These are phyloP conservation scores for Balamuthia mandrillaris DNA, from an alignment of 208 protist species.

Conservation along the genomic window DNA sequence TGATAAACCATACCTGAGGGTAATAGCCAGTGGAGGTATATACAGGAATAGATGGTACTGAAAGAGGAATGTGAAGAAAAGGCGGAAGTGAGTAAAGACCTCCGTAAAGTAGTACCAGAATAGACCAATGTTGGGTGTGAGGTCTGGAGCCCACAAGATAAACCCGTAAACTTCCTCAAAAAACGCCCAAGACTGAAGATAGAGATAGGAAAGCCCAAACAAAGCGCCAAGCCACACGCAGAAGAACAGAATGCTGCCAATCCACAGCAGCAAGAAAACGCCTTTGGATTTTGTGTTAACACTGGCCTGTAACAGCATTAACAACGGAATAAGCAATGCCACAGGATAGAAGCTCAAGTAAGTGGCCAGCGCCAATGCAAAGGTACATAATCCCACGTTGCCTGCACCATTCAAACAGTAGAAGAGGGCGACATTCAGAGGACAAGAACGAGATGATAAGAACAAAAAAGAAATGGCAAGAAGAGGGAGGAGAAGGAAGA, in stretches of 20 bases:
- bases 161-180: conserved; percentile 37
- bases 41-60: conserved; percentile 38
- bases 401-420: not conserved
- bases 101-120: conserved; percentile 47
- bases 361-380: conserved; percentile 16
- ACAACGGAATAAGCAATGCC: conserved; percentile 6
- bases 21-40: conserved; percentile 6
- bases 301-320: too few species aligned
- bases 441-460: not conserved
- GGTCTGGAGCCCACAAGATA: conserved; percentile 26
- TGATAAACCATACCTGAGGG: conserved; percentile 29
- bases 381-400: conserved; percentile 16
- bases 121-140: conserved; percentile 39
- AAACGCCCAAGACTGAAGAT: not conserved
- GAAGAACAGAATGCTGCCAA: too few species aligned
- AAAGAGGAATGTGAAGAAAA: conserved; percentile 41
- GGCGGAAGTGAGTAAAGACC: conserved; percentile 34
- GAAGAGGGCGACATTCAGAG: not conserved
- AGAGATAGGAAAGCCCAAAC: conserved; percentile 13
- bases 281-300: too few species aligned
- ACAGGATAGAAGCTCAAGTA: conserved; percentile 29
- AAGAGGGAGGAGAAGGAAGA: too few species aligned
- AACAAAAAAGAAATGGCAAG: not conserved
- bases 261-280: too few species aligned
- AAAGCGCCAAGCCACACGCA: conserved; percentile 24